phyloP scores from a whole-genome alignment of 495 filamentous ascomycete genomes.

The Articulospora tetracladia region DNA sequence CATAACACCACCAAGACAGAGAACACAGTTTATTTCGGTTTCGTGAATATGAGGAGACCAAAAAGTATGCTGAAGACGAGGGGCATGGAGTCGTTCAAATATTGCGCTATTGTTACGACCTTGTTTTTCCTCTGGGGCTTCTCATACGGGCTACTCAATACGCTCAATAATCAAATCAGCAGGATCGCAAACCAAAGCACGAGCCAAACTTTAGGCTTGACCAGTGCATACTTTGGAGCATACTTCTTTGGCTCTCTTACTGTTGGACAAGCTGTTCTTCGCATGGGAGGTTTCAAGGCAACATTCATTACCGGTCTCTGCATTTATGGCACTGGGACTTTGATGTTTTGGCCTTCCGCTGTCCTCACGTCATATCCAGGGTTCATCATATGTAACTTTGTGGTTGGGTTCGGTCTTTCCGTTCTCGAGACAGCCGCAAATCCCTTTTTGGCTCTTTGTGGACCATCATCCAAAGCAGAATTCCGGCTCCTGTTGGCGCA shows the following conservation, averaged over 20 bases:
- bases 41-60: slow-evolving; percentile 74
- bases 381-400: slow-evolving; percentile 60
- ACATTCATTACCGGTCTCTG: slow-evolving; percentile 57
- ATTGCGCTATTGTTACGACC: slow-evolving; percentile 62
- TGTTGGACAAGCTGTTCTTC: slow-evolving; percentile 61
- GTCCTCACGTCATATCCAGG: slow-evolving; percentile 57
- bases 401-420: slow-evolving; percentile 62
- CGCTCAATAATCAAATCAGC: slow-evolving; percentile 59
- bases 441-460: slow-evolving; percentile 60
- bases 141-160: slow-evolving; percentile 76
- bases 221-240: slow-evolving; percentile 39
- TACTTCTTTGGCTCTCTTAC: slow-evolving; percentile 65
- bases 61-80: slow-evolving; percentile 69
- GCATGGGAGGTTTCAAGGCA: slow-evolving; percentile 51
- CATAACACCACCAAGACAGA: slow-evolving; percentile 11
- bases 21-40: slow-evolving; percentile 62
- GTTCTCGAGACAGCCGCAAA: slow-evolving; percentile 65
- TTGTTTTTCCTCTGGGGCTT: slow-evolving; percentile 90
- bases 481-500: slow-evolving; percentile 64
- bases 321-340: slow-evolving; percentile 58
- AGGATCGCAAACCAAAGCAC: slow-evolving; percentile 33
- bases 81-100: slow-evolving; percentile 42
- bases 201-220: slow-evolving; percentile 35
- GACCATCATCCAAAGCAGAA: slow-evolving; percentile 45
- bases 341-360: slow-evolving; percentile 67